Base-by-base conservation (phyloP, 2,329 filamentous ascomycete species). In the Scortechinia acanthostroma region DNA sequence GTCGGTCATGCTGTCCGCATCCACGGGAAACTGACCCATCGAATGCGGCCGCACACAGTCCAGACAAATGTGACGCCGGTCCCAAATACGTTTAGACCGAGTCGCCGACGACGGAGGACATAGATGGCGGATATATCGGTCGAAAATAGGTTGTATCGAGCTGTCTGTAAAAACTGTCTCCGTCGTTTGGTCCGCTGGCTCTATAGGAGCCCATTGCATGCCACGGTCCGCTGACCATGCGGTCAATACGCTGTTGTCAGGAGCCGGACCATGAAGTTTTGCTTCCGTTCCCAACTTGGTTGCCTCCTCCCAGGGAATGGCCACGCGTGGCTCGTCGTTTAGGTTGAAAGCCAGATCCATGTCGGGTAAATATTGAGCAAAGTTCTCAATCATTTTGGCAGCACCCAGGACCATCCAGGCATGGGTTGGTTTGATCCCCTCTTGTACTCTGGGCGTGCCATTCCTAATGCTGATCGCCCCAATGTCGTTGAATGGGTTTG, bases 271-370 rank as follows among this genome's bases (percentile, higher is more conserved):
- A 13, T 40, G 35, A 6, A 15, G 6, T 19, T 13, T 40, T 40
- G 13, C 35, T 40, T 40, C 6, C 6, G 10, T 13, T 19, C 17
- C 20, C 10, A 40, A 6, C 6, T 10, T 13, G 35, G 17, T 10
- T 10, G 17, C 10, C 21, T 62, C 60, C 33, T 68, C 62, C 56
- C 59, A 65, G 28, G 63, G 53, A 3, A 62, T 59, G 28, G 67
- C 53, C 10, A 69, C 56, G n/a, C 65, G 56, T 16, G 64, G 65
- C 46, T 68, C 61, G 51, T 68, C 65, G 43, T 64, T 52, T 2
- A 52, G 50, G 46, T 68, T 68, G 55, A 66, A 63, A 3, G 63
- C 61, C 44, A 68, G 64, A 45, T 67, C 63, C 57, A 68, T 64
- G 45, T 68, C 62, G 2, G 64, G 65, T 4, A 68, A 52, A 37